These are phyloP conservation scores for Botrytis squamosa DNA, from an alignment of 2,329 filamentous ascomycete species.

Conservation along the genomic window DNA sequence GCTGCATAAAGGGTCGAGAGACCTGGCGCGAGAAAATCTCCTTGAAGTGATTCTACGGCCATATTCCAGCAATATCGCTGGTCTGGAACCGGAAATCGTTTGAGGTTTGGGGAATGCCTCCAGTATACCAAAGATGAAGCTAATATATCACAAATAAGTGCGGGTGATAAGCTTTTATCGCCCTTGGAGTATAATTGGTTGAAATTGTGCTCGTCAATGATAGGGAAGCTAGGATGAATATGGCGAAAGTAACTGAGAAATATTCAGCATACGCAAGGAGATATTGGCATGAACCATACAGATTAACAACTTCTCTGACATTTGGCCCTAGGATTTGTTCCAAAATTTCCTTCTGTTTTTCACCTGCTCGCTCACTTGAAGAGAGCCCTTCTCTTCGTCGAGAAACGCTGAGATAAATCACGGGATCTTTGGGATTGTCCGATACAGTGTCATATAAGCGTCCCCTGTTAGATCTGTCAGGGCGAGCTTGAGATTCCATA, in stretches of 20 bases:
- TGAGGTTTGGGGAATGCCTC: conserved; percentile 47
- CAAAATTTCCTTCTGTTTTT: conserved; percentile 53
- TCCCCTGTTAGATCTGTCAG: conserved; percentile 22
- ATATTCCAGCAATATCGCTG: conserved; percentile 62
- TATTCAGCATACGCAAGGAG: conserved; percentile 12
- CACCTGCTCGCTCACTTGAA: conserved; percentile 42
- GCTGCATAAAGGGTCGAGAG: conserved; percentile 58
- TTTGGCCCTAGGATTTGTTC: conserved; percentile 59
- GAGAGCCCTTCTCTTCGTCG: conserved; percentile 40
- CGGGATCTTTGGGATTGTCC: conserved; percentile 47
- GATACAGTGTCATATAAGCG: conserved; percentile 33
- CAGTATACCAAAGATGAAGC: conserved; percentile 59
- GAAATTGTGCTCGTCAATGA: conserved; percentile 42
- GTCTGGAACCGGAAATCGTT: conserved; percentile 53
- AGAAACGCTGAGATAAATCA: conserved; percentile 39
- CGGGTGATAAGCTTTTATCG: conserved; percentile 55
- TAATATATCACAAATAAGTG: conserved; percentile 54
- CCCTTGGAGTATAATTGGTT: background rate
- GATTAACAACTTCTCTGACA: conserved; percentile 49
- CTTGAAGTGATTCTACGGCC: conserved; percentile 58
- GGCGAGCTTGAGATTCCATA: conserved; percentile 45
- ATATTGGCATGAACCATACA: conserved; percentile 40
- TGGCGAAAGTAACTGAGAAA: conserved; percentile 52
- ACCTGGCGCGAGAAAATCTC: conserved; percentile 57
- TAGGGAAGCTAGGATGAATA: conserved; percentile 59